phyloP scores from a whole-genome alignment of 306 rosid species.

The Fagus sylvatica region DNA sequence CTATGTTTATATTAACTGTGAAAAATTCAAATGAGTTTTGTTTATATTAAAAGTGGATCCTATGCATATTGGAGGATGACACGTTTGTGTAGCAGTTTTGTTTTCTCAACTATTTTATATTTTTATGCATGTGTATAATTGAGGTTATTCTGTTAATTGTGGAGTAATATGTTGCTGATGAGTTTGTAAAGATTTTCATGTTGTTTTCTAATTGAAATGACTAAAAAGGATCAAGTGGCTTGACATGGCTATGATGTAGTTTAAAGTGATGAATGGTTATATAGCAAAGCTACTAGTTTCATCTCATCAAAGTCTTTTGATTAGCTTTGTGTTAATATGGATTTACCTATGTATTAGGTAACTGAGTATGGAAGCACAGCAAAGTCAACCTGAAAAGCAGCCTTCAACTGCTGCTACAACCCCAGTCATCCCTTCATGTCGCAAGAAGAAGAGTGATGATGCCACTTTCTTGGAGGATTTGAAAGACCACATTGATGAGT shows the following conservation, averaged over 20 bases:
- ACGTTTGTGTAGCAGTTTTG: not conserved
- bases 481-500: constrained; percentile 90
- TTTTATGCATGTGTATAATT: not conserved
- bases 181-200: not conserved
- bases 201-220: not conserved
- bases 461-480: constrained; percentile 79
- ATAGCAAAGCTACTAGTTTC: not conserved
- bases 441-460: constrained; percentile 75
- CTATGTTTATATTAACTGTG: no score
- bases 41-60: no score
- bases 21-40: no score
- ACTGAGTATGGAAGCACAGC: constrained; percentile 53
- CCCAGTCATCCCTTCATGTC: constrained; percentile 55
- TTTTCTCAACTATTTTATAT: not conserved
- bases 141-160: not conserved
- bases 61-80: not conserved
- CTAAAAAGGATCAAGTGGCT: not conserved
- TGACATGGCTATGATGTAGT: not conserved
- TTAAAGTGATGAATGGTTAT: not conserved
- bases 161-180: not conserved
- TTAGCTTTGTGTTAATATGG: not conserved
- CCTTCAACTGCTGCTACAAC: constrained; percentile 34
- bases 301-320: not conserved
- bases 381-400: constrained; percentile 42
- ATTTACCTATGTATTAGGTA: constrained; percentile 23